A percentile compares a stretch with the other conserved stretches of the same genome.
Conservation (phyloP, 2,329 filamentous ascomycete species). For the Ophiostoma angusticollis region DNA sequence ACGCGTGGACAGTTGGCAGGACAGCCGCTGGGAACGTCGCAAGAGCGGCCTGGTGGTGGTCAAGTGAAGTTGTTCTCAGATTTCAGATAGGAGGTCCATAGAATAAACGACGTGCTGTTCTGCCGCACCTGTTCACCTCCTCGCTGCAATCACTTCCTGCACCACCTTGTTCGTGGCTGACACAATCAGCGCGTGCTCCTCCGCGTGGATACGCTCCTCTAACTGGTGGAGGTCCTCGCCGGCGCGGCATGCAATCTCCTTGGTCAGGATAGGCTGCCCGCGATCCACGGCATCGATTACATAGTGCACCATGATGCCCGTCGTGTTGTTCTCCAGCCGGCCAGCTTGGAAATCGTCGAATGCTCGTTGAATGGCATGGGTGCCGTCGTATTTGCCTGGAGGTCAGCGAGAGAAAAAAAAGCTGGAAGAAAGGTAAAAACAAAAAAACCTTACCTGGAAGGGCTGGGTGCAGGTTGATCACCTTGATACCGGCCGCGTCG, state of each 20-base stretch:
- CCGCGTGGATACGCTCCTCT: constrained; percentile 57
- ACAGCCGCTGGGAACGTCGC: too few relatives aligned
- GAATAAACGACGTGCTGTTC: too few relatives aligned
- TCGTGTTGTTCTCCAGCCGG: constrained; percentile 52
- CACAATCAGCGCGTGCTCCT: constrained; percentile 70
- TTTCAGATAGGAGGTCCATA: too few relatives aligned
- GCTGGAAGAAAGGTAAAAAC: constrained; percentile 3
- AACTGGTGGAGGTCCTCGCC: constrained; percentile 54
- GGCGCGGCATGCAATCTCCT: constrained; percentile 53
- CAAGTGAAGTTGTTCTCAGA: too few relatives aligned
- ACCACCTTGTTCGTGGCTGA: constrained; percentile 49
- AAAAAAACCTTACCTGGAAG: constrained; percentile 39
- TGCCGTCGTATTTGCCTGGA: constrained; percentile 61
- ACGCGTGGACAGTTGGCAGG: too few relatives aligned
- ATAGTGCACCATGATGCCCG: constrained; percentile 84
- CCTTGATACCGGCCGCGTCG: constrained; percentile 44
- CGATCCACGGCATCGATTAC: constrained; percentile 71
- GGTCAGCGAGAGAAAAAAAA: neutral
- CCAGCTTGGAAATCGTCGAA: constrained; percentile 56
- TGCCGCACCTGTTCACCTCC: neutral
- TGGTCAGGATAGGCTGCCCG: constrained; percentile 57
- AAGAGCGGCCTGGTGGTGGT: too few relatives aligned
- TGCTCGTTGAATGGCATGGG: constrained; percentile 64
- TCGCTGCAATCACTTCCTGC: constrained; percentile 22
- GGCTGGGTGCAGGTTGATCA: constrained; percentile 76